Base-by-base conservation (phyloP, 1,284 basidiomycete genomes). In the Leccinum huronense region DNA sequence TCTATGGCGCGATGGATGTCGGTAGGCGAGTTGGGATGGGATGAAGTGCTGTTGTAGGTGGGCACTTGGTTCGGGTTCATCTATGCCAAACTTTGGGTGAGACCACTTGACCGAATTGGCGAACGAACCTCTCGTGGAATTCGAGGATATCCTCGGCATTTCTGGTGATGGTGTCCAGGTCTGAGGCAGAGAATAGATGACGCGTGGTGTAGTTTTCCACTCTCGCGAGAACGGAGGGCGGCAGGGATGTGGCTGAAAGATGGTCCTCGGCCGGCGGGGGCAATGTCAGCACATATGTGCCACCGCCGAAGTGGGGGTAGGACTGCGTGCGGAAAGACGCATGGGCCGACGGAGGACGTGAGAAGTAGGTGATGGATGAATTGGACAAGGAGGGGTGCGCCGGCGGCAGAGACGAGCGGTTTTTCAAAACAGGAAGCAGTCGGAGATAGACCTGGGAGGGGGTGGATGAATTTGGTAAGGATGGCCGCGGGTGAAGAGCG, bases 91-190 rank as follows among this genome's bases (percentile, higher is more conserved):
- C 23, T 27, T 27, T 27, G 9, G 83, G 82, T 38, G 83, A 71
- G 45, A 90, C 78, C 51, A 84, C 83, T n/a, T 79, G 78, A 62
- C 81, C 80, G 60, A 93, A 80, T 63, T 86, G 83, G 38, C 79
- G 77, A 31, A 92, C 83, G 58, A 95, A 86, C 19, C 81, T 79
- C 70, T 91, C 86, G 69, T 95, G 94, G 38, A 94, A 80, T 33
- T 81, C 79, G 61, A 95, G 81, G n/a, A 96, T 80, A 10, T 89
- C 84, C 62, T 84, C 83, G 1, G 89, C 86, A 76, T 95, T 95
- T 57, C 93, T 84, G 31, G 84, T 84, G 63, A 95, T 75, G 5
- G 80, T 66, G 45, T 83, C 83, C 30, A 89, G 73, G 70, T 89
- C 88, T 13, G 72, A 71, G 56, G 84, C 80, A 6, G 82, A 80